Percentiles rank a stretch among this genome's conserved stretches.
These are phyloP conservation scores for Backusella westeae DNA, from an alignment of 192 early-diverging fungal species.

Conservation along the genomic window DNA sequence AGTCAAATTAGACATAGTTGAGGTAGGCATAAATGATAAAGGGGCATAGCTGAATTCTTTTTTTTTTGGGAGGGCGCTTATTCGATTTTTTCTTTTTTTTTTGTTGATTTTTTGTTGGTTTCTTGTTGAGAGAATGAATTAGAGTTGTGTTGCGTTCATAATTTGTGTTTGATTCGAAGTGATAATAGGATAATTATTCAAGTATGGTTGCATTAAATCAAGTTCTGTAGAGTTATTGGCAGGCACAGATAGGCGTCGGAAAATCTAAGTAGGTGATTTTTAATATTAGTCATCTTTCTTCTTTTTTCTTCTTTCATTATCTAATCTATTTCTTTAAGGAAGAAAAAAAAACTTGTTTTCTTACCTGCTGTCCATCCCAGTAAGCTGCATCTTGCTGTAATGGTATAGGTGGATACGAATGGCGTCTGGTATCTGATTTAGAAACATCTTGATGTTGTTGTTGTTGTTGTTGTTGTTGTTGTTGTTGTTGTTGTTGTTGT, in stretches of 20 bases:
- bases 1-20: slow-evolving; percentile 1
- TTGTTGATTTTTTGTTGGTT: neutral
- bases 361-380: neutral
- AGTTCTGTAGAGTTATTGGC: neutral
- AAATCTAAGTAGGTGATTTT: neutral
- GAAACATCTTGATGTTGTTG: neutral
- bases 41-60: neutral
- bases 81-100: neutral
- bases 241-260: slow-evolving; percentile 1
- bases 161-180: neutral
- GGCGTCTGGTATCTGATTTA: neutral
- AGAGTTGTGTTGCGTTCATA: neutral
- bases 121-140: neutral
- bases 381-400: neutral
- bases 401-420: slow-evolving; percentile 5
- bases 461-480: neutral
- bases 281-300: neutral
- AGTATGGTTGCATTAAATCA: neutral
- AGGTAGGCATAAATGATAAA: neutral
- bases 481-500: neutral
- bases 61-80: neutral
- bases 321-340: neutral
- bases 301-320: neutral
- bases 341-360: neutral
- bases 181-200: neutral